Base-by-base conservation (phyloP, 345 rosid species). In the Anacardium occidentale region DNA sequence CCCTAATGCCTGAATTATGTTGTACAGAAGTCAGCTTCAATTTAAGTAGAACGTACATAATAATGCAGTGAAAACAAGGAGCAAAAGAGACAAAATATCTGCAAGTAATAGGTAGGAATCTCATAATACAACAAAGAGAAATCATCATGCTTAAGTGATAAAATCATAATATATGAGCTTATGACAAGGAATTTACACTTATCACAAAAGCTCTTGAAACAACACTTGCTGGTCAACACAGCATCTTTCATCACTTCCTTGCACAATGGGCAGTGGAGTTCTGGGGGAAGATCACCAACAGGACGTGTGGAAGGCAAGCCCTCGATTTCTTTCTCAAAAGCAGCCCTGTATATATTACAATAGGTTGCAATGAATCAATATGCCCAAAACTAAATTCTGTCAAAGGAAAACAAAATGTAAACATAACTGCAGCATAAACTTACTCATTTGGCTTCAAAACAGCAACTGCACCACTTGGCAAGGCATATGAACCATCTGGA, bases 401-500 rank as follows among this genome's bases (percentile, higher is more conserved):
- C 53, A 59, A 47, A 20, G 2, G 44, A 10, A 63, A 62, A 53
- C 0, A 69, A 40, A 70, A n/a, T n/a, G 15, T 34, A 59, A 64
- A 29, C 21, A 50, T 29, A 47, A 32, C 68, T 4, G 9, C 32
- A 40, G 54, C 20, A 55, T 64, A 18, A 58, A 70, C 92, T 80
- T 84, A 96, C 99, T 96, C 99, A 74, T 96, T 96, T 57, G 98
- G 99, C 84, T 77, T 91, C 82, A 96, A 79, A 74, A 91, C 93
- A 66, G 98, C 98, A 87, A 85, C 94, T 51, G 91, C 97, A 32
- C 99, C 99, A 83, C 93, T 91, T 50, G 99, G 99, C 77, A 96
- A 82, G 58, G 97, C 91, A 85, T 93, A 96, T 26, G 99, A 96
- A 63, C 99, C 99, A 77, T 93, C 98, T 60, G 94, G 94, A 65